Evolutionary conservation across 2,329 filamentous ascomycete species (phyloP), one percentile per base, ranked within the genome.

Genomic region (Emydomyces testavorans): DNA sequence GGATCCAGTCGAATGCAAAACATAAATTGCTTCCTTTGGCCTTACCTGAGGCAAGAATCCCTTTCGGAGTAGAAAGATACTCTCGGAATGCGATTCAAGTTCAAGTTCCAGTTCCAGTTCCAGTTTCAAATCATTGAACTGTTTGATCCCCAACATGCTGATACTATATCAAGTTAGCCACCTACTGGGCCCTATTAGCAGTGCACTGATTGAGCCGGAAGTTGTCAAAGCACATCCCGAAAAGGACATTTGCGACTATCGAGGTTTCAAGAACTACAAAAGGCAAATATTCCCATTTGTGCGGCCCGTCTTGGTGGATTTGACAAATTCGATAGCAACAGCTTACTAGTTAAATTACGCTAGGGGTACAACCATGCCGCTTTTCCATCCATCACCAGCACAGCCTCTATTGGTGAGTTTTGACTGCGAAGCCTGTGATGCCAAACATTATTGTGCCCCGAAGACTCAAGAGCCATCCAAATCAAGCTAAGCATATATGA

Each of bases 21-120:
- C 45, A 47, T 36, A 47, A 47, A 47, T 40, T 39, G 45, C 45
- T 36, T 47, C 45, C 35, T 47, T 47, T 40, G 45, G 32, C 16
- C 45, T 16, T 21, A 34, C 11, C 13, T 46, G 44, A 46, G n/a
- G 44, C 45, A 24, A 26, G 20, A n/a, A n/a, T 31, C 35, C 18
- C 15, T 11, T 40, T 11, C n/a, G 26, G 18, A 13, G 21, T 3
- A 5, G 18, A 11, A 35, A n/a, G 18, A 16, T n/a, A n/a, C n/a
- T n/a, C n/a, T n/a, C 26, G 45, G 45, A 13, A 18, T 40, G 36
- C 10, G 18, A 47, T 4, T 24, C 21, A 45, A 5, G 16, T 43
- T 21, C 20, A 18, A 23, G 15, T 8, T 18, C 24, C 29, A 36
- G 35, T 47, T 47, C 45, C 26, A 13, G 18, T 39, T 23, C 35